Percentiles rank a stretch among this genome's conserved stretches.
Evolutionary conservation across 1,139 yeast species (phyloP).

Genomic region (Kodamaea suecica): DNA sequence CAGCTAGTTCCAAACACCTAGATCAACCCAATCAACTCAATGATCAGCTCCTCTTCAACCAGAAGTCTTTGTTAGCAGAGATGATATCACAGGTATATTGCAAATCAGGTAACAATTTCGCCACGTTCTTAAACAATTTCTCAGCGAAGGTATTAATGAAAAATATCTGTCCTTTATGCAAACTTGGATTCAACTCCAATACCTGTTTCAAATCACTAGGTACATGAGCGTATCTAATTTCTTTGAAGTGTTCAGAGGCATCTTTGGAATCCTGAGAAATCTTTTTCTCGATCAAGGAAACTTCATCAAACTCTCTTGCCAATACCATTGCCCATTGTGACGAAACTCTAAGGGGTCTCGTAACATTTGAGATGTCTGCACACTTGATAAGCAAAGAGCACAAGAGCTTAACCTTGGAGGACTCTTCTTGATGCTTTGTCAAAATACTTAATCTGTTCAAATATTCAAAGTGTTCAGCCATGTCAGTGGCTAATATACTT

Average conservation of each 20-base stretch:
- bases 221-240: constrained; percentile 27
- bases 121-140: constrained; percentile 65
- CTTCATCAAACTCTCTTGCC: constrained; percentile 73
- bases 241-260: constrained; percentile 9
- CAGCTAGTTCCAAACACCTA: too few species aligned
- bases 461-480: constrained; percentile 85
- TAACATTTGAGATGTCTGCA: constrained; percentile 91
- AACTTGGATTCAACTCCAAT: constrained; percentile 42
- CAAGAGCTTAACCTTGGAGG: constrained; percentile 43
- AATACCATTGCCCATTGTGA: constrained; percentile 84
- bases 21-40: too few species aligned
- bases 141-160: constrained; percentile 82
- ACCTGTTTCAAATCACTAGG: constrained; percentile 36
- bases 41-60: constrained; percentile 27
- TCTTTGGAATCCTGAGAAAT: constrained; percentile 15
- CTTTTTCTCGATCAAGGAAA: constrained; percentile 51
- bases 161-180: constrained; percentile 78
- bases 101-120: constrained; percentile 55
- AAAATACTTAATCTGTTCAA: constrained; percentile 46
- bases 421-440: constrained; percentile 16
- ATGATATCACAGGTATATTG: constrained; percentile 50
- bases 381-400: constrained; percentile 77
- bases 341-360: constrained; percentile 72
- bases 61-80: constrained; percentile 41
- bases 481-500: constrained; percentile 82